Evolutionary conservation across 139 green algal genomes (phyloP), one percentile per base, ranked within the genome.

Genomic region (Spirogloea muscicola): DNA sequence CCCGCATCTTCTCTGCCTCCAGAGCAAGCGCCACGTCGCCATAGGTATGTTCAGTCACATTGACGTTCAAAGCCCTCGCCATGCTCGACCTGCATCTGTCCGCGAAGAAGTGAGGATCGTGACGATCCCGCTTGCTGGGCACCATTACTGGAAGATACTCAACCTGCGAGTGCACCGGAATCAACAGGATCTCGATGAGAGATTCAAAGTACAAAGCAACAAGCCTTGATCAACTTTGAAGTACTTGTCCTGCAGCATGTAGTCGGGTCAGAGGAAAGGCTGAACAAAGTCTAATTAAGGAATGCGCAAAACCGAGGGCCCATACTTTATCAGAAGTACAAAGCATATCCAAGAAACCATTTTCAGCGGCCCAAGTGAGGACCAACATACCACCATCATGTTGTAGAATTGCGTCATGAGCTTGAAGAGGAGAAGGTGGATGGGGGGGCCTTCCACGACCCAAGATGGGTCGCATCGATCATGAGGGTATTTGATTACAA

Each of bases 401-500:
- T 79, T 79, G 40, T 74, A 27, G 0, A 65, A 46, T 29, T 79
- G 60, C 1, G 46, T 70, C 70, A 79, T 79, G 3, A 79, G 5
- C 21, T 37, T 25, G 29, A 63, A 79, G 1, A 79, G 60, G 7
- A 79, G 43, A 5, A 63, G 1, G 38, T 41, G 31, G 42, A 70
- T 33, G 2, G 40, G 25, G 0, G 49, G 21, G 6, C 70, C 70
- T 29, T 79, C 70, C 4, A 72, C 70, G 5, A 79, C 70, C 70
- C 70, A 79, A 16, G 4, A 79, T 27, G 70, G 70, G 51, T 79
- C 70, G 16, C 52, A 58, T 1, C 21, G 29, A 9, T 42, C 49
- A 72, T 75, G 44, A 6, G 70, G 70, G 51, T 79, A 79, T 25
- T 10, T 58, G 10, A 79, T 27, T 34, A 79, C 27, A 29, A 72